Percentiles rank a stretch among this genome's conserved stretches.
These are phyloP conservation scores for Naganishia antarctica DNA, from an alignment of 768 basidiomycete genomes.

Conservation along the genomic window DNA sequence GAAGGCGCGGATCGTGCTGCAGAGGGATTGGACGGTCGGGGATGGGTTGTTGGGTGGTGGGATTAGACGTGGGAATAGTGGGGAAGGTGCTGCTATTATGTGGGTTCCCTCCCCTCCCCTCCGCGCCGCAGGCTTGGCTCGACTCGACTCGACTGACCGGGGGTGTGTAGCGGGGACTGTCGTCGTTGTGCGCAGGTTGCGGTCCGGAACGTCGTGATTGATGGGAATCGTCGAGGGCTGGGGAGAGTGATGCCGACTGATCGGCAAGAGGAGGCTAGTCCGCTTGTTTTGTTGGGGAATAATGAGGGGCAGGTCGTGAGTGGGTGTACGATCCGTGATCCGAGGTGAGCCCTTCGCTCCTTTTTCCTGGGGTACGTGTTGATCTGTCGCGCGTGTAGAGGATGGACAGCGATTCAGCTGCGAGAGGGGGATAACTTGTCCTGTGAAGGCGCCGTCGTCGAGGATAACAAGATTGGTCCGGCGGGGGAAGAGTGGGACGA, in stretches of 20 bases:
- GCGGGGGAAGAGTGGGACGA: constrained; percentile 50
- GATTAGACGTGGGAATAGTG: constrained; percentile 33
- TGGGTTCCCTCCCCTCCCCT: background rate
- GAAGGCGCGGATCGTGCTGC: constrained; percentile 28
- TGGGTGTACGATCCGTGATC: constrained; percentile 42
- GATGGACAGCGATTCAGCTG: constrained; percentile 49
- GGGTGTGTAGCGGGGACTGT: constrained; percentile 43
- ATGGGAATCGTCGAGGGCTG: constrained; percentile 44
- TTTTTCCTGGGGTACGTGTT: background rate
- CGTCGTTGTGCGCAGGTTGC: constrained; percentile 46
- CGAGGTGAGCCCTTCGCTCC: constrained; percentile 23
- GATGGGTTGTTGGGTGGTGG: constrained; percentile 19
- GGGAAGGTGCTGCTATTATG: constrained; percentile 33
- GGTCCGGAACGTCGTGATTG: constrained; percentile 44
- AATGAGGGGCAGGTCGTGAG: constrained; percentile 46
- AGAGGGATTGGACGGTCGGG: constrained; percentile 26
- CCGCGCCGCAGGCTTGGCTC: too few relatives aligned
- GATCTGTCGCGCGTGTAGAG: constrained; percentile 28
- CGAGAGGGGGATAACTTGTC: constrained; percentile 48
- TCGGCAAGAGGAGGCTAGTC: constrained; percentile 23
- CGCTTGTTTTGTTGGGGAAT: constrained; percentile 43
- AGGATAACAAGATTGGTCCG: constrained; percentile 49
- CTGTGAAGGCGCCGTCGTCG: constrained; percentile 45
- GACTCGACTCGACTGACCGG: background rate
- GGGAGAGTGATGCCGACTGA: constrained; percentile 39